Conservation (phyloP, 345 rosid species). For the Murraya koenigii region DNA sequence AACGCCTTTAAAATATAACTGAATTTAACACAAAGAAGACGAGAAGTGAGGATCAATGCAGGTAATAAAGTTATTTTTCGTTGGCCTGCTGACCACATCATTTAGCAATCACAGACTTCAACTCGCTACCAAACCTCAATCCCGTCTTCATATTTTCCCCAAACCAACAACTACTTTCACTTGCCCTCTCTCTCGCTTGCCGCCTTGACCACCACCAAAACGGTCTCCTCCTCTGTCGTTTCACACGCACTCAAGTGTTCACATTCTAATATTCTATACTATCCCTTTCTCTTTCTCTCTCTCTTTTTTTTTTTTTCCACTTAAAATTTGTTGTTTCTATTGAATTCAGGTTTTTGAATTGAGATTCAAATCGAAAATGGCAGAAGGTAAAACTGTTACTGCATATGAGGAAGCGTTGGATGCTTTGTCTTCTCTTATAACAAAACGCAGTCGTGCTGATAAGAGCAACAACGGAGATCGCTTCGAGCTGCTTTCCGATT, state of each 20-base stretch:
- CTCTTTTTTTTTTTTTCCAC: neutral
- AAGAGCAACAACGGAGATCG: conserved; percentile 69
- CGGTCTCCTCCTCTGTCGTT: conserved; percentile 4
- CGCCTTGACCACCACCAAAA: neutral
- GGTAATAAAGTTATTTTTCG: neutral
- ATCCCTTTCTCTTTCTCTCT: too few relatives aligned
- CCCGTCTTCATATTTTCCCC: neutral
- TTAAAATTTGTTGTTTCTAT: neutral
- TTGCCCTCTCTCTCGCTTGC: neutral
- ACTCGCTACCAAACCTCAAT: neutral
- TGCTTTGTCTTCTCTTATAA: conserved; percentile 78
- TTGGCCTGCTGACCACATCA: neutral
- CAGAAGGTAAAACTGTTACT: conserved; percentile 11
- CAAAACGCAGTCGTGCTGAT: conserved; percentile 71
- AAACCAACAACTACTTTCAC: neutral
- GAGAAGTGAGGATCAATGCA: neutral
- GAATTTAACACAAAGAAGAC: neutral
- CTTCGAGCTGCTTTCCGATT: conserved; percentile 68
- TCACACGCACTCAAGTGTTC: neutral
- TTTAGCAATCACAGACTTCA: too few relatives aligned
- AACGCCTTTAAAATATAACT: neutral
- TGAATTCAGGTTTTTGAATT: neutral
- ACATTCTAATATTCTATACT: too few relatives aligned
- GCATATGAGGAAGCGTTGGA: conserved; percentile 67
- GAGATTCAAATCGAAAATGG: conserved; percentile 13